These are phyloP conservation scores for Lactifluus hygrophoroides DNA, from an alignment of 768 basidiomycete genomes.

Conservation along the genomic window DNA sequence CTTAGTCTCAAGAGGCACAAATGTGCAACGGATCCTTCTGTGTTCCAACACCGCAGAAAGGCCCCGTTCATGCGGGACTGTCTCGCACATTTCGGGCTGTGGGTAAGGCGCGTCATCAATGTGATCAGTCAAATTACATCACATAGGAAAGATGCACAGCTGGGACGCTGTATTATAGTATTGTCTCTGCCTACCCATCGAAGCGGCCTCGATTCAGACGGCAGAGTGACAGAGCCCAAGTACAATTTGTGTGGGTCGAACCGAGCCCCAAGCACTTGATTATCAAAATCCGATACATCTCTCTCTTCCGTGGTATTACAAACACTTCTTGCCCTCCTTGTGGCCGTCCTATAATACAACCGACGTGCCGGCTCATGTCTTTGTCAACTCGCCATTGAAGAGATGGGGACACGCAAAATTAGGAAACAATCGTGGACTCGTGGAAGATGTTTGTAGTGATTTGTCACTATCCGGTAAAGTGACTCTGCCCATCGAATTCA, in stretches of 20 bases:
- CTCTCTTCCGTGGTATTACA: slow-evolving; percentile 6
- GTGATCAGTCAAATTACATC: too few relatives aligned
- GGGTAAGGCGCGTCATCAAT: too few relatives aligned
- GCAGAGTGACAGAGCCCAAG: slow-evolving; percentile 55
- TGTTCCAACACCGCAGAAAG: too few relatives aligned
- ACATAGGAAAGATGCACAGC: too few relatives aligned
- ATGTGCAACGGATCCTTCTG: too few relatives aligned
- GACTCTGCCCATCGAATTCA: slow-evolving; percentile 83
- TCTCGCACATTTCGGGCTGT: too few relatives aligned
- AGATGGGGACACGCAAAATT: not conserved
- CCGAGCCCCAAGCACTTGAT: slow-evolving; percentile 14
- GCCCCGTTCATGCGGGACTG: too few relatives aligned
- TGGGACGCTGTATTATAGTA: too few relatives aligned
- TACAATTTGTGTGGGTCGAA: not conserved
- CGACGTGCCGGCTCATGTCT: not conserved
- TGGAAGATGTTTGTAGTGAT: not conserved
- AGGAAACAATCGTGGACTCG: not conserved
- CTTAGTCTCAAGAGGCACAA: too few relatives aligned
- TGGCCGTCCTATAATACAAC: not conserved
- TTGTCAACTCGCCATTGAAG: not conserved
- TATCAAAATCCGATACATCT: slow-evolving; percentile 18
- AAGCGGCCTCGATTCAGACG: too few relatives aligned
- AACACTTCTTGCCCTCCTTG: not conserved
- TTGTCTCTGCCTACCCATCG: too few relatives aligned
- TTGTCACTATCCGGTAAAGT: slow-evolving; percentile 61